These are phyloP conservation scores for Gastrodia elata DNA, from an alignment of 106 monocot genomes.

Conservation along the genomic window DNA sequence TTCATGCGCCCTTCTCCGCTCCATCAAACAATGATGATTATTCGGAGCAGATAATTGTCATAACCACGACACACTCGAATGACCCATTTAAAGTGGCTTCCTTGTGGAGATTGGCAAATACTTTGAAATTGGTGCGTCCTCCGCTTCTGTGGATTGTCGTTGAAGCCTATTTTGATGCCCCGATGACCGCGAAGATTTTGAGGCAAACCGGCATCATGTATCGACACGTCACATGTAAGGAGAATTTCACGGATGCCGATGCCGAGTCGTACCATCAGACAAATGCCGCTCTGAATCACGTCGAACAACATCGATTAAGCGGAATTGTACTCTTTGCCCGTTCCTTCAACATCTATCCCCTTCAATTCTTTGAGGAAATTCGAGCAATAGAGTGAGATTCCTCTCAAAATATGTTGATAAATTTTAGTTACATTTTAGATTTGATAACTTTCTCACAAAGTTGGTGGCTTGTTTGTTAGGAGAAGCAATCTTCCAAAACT, in stretches of 20 bases:
- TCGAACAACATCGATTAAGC: conserved; percentile 45
- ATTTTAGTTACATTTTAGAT: too few relatives aligned
- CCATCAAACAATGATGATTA: neutral
- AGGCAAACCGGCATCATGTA: conserved; percentile 57
- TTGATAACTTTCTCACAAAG: too few relatives aligned
- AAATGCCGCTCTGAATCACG: conserved; percentile 48
- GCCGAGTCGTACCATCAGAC: conserved; percentile 43
- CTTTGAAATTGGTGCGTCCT: conserved; percentile 37
- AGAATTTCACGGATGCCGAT: conserved; percentile 21
- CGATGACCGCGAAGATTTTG: conserved; percentile 20
- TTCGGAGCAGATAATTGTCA: conserved; percentile 21
- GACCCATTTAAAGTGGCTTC: conserved; percentile 7
- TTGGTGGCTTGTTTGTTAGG: neutral
- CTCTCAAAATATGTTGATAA: neutral
- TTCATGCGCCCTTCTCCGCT: too few relatives aligned
- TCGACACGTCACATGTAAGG: conserved; percentile 30
- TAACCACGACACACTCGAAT: conserved; percentile 18
- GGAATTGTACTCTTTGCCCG: conserved; percentile 70
- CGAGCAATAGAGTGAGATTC: conserved; percentile 42
- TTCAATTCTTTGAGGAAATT: conserved; percentile 49
- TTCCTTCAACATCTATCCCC: conserved; percentile 39
- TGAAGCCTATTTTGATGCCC: conserved; percentile 14
- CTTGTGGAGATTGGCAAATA: conserved; percentile 25
- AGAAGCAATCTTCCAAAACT: neutral
- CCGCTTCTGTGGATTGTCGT: conserved; percentile 63